Evolutionary conservation across 495 filamentous ascomycete species (phyloP).

Genomic region (Hypoxylon intermedium): DNA sequence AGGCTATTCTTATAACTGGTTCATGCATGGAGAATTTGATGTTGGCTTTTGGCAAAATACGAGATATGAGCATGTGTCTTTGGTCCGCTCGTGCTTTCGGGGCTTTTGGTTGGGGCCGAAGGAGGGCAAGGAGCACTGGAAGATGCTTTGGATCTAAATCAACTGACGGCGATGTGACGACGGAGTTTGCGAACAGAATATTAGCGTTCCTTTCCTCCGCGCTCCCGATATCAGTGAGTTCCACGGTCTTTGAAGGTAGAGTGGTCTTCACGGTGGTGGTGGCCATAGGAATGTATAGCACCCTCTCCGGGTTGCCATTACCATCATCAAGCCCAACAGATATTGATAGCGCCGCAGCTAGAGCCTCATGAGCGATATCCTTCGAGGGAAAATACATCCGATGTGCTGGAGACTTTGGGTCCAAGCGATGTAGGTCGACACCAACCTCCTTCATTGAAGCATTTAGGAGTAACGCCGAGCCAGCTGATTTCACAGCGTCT

Average conservation of each 20-base stretch:
- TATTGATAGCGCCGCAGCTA: constrained; percentile 89
- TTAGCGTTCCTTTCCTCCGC: constrained; percentile 92
- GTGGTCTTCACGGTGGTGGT: constrained; percentile 96
- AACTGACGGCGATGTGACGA: constrained; percentile 92
- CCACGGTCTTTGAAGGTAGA: constrained; percentile 90
- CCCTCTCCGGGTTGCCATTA: constrained; percentile 78
- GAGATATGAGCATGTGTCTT: constrained; percentile 78
- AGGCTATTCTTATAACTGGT: constrained; percentile 85
- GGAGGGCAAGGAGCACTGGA: constrained; percentile 80
- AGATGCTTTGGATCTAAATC: constrained; percentile 95
- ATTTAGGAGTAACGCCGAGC: constrained; percentile 76
- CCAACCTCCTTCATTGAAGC: constrained; percentile 95
- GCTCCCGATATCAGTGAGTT: constrained; percentile 74
- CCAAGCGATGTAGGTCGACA: constrained; percentile 89
- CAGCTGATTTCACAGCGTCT: constrained; percentile 67
- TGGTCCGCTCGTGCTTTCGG: constrained; percentile 53
- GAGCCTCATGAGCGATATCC: constrained; percentile 93
- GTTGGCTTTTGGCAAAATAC: constrained; percentile 89
- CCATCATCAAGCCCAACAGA: constrained; percentile 91
- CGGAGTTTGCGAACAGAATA: constrained; percentile 93
- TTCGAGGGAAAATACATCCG: constrained; percentile 97
- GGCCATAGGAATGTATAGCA: constrained; percentile 96
- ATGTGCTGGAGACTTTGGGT: constrained; percentile 92
- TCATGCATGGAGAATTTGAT: constrained; percentile 97
- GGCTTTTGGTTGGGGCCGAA: constrained; percentile 63